These are phyloP conservation scores for Seiridium cupressi DNA, from an alignment of 2,329 filamentous ascomycete genomes.

Conservation along the genomic window DNA sequence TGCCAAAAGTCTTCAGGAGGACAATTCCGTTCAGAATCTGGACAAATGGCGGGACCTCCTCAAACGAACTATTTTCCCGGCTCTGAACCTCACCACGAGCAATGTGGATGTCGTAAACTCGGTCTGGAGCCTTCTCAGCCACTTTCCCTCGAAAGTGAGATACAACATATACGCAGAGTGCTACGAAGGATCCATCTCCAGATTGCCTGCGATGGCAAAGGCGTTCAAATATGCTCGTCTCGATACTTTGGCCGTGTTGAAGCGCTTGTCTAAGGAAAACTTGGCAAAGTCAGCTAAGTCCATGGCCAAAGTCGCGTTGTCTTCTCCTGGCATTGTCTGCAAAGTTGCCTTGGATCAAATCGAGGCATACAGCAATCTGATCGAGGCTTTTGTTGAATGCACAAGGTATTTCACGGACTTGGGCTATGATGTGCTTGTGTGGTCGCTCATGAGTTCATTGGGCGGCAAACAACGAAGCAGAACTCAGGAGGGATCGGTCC, in stretches of 20 bases:
- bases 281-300: constrained; percentile 81
- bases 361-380: constrained; percentile 91
- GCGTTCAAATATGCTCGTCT: constrained; percentile 75
- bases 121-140: constrained; percentile 78
- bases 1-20: constrained; percentile 67
- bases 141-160: constrained; percentile 72
- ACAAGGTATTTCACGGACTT: constrained; percentile 90
- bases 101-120: constrained; percentile 85
- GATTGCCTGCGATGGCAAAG: constrained; percentile 71
- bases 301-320: constrained; percentile 87
- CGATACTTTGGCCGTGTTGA: constrained; percentile 83
- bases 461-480: constrained; percentile 61
- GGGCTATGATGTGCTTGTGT: constrained; percentile 90
- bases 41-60: constrained; percentile 83
- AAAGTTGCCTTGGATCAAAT: constrained; percentile 85
- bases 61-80: constrained; percentile 80
- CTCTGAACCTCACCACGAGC: constrained; percentile 79
- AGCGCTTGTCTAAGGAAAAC: constrained; percentile 86
- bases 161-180: constrained; percentile 94
- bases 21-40: constrained; percentile 68
- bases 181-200: constrained; percentile 77
- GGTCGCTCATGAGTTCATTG: constrained; percentile 80
- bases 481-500: constrained; percentile 59
- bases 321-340: constrained; percentile 89
- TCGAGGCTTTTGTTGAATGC: constrained; percentile 91